These are phyloP conservation scores for Penicillium concentricum DNA, from an alignment of 2,329 filamentous ascomycete species.

Conservation along the genomic window DNA sequence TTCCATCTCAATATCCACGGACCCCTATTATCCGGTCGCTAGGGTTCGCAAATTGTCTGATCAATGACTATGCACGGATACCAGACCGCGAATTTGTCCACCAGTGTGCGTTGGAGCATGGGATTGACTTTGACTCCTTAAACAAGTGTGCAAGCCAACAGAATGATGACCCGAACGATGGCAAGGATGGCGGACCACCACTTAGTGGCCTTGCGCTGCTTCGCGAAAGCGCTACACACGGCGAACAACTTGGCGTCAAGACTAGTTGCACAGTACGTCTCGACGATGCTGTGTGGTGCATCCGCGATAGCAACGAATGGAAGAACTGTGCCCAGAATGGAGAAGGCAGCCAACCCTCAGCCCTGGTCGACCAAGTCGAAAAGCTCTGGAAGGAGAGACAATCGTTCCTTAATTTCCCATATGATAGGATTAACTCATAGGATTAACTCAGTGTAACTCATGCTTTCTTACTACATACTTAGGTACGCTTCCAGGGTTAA, in stretches of 20 bases:
- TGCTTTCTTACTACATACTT: background rate
- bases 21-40: slow-evolving; percentile 74
- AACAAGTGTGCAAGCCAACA: slow-evolving; percentile 80
- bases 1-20: slow-evolving; percentile 61
- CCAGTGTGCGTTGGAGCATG: slow-evolving; percentile 87
- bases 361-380: slow-evolving; percentile 75
- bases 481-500: too few species aligned
- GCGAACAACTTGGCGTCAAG: slow-evolving; percentile 60
- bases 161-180: slow-evolving; percentile 62
- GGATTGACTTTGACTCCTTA: slow-evolving; percentile 75
- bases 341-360: slow-evolving; percentile 50
- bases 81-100: slow-evolving; percentile 76
- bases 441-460: slow-evolving; percentile 1
- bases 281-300: slow-evolving; percentile 76
- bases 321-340: slow-evolving; percentile 69
- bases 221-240: slow-evolving; percentile 52
- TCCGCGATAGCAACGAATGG: slow-evolving; percentile 78
- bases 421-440: slow-evolving; percentile 5
- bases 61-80: slow-evolving; percentile 71
- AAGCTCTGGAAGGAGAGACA: slow-evolving; percentile 58
- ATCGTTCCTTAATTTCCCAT: too few species aligned
- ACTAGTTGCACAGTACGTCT: slow-evolving; percentile 78
- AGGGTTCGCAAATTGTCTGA: slow-evolving; percentile 90
- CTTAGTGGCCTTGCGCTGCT: slow-evolving; percentile 48
- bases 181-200: slow-evolving; percentile 62